Percentiles rank a stretch among this genome's conserved stretches.
Conservation (phyloP, 495 filamentous ascomycete species). For the Zalerion maritima region DNA sequence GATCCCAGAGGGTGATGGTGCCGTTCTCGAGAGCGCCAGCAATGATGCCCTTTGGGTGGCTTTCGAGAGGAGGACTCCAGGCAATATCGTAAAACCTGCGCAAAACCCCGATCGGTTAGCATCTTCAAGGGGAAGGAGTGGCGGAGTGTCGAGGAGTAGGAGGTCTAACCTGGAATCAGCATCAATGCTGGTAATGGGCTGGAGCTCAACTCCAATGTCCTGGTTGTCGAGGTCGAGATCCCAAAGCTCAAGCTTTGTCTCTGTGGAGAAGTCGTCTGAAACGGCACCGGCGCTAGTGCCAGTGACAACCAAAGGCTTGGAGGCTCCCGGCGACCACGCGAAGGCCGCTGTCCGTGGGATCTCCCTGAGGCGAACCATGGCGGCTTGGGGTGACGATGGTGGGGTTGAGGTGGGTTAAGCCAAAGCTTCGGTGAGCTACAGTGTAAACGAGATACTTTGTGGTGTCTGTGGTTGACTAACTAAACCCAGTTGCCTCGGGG, state of each 20-base stretch:
- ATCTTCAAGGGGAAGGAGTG: background rate
- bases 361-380: slow-evolving; percentile 89
- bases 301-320: slow-evolving; percentile 73
- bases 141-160: background rate
- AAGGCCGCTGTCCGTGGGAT: slow-evolving; percentile 94
- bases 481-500: no score
- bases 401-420: slow-evolving; percentile 7
- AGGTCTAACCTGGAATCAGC: slow-evolving; percentile 71
- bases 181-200: slow-evolving; percentile 67
- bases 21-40: slow-evolving; percentile 94
- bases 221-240: slow-evolving; percentile 66
- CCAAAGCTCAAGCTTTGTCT: slow-evolving; percentile 94
- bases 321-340: slow-evolving; percentile 76
- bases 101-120: background rate
- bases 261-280: slow-evolving; percentile 92
- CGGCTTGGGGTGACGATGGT: slow-evolving; percentile 18
- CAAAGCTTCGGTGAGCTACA: no score
- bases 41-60: slow-evolving; percentile 69
- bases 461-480: no score
- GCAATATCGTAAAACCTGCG: slow-evolving; percentile 91
- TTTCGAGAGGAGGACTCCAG: slow-evolving; percentile 69
- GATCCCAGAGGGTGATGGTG: slow-evolving; percentile 90
- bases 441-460: no score
- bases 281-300: slow-evolving; percentile 91
- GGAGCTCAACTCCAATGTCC: slow-evolving; percentile 64